These are phyloP conservation scores for Rehmannia glutinosa DNA, from an alignment of 257 asterid species.

Conservation along the genomic window DNA sequence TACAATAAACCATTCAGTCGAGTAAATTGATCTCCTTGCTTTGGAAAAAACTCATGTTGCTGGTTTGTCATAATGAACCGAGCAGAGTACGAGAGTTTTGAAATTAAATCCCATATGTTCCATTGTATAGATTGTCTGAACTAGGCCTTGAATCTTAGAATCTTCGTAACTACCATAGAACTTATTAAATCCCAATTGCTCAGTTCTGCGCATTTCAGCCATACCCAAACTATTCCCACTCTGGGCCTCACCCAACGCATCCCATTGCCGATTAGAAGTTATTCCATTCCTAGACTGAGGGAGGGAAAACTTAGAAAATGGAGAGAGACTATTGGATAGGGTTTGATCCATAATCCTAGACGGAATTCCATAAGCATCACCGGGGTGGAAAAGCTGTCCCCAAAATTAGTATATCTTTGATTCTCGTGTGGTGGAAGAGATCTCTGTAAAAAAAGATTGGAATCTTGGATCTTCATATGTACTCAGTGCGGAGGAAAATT, in stretches of 20 bases:
- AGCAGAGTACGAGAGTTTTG: conserved; percentile 9
- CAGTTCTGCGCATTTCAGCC: conserved; percentile 68
- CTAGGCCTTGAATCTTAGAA: conserved; percentile 57
- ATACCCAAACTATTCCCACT: conserved; percentile 55
- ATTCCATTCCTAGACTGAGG: conserved; percentile 62
- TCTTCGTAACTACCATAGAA: conserved; percentile 73
- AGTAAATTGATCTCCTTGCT: conserved; percentile 19
- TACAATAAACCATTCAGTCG: conserved; percentile 5
- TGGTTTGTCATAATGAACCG: conserved; percentile 22
- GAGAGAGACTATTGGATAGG: conserved; percentile 46
- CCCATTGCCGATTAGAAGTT: conserved; percentile 74
- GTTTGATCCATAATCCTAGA: conserved; percentile 70
- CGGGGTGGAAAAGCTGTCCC: conserved; percentile 43
- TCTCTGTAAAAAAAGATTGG: conserved; percentile 62
- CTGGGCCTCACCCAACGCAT: conserved; percentile 67
- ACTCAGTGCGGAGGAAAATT: conserved; percentile 52
- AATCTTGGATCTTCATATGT: conserved; percentile 60
- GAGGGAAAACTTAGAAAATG: conserved; percentile 50
- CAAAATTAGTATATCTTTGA: conserved; percentile 52
- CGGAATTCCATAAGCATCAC: conserved; percentile 62
- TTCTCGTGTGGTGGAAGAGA: conserved; percentile 65
- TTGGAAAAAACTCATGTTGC: neutral
- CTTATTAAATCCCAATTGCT: conserved; percentile 58
- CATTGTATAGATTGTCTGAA: conserved; percentile 68
- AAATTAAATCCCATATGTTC: conserved; percentile 65